A percentile compares a stretch with the other conserved stretches of the same genome.
These are phyloP conservation scores for Apophysomyces variabilis DNA, from an alignment of 371 early-diverging fungal genomes.

Conservation along the genomic window DNA sequence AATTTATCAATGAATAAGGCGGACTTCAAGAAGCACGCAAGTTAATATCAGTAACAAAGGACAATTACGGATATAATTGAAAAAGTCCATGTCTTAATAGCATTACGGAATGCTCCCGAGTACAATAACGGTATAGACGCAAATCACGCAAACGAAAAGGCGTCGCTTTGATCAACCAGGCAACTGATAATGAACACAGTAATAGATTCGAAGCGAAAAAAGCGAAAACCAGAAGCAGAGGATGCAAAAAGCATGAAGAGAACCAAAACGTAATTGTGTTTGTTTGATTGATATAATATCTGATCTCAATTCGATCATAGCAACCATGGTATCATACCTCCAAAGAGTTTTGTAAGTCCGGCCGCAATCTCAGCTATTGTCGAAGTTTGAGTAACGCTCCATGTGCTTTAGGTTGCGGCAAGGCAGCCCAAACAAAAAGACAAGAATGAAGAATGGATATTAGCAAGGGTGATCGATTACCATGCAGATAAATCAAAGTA, in stretches of 20 bases:
- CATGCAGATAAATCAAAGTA: slow-evolving; percentile 69
- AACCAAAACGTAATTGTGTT: slow-evolving; percentile 47
- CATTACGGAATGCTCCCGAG: slow-evolving; percentile 58
- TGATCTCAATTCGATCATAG: not conserved
- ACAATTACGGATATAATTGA: slow-evolving; percentile 61
- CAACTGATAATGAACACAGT: slow-evolving; percentile 26
- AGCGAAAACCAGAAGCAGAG: slow-evolving; percentile 68
- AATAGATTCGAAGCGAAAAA: slow-evolving; percentile 63
- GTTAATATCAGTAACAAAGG: slow-evolving; percentile 25
- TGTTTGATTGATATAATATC: not conserved
- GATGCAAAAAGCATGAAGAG: slow-evolving; percentile 51
- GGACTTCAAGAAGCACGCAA: not conserved
- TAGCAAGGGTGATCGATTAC: slow-evolving; percentile 69
- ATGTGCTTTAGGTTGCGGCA: slow-evolving; percentile 62
- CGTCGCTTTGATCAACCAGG: not conserved
- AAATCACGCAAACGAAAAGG: slow-evolving; percentile 12
- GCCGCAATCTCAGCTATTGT: not conserved
- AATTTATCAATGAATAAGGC: not conserved
- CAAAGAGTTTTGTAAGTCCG: slow-evolving; percentile 22
- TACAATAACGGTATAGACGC: slow-evolving; percentile 35
- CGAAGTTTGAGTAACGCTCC: not conserved
- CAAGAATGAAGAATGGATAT: slow-evolving; percentile 78
- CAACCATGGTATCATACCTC: slow-evolving; percentile 20
- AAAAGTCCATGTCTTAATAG: slow-evolving; percentile 57
- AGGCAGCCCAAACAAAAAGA: slow-evolving; percentile 63